phyloP scores from a whole-genome alignment of 768 basidiomycete genomes.

The Lactarius evosmus region DNA sequence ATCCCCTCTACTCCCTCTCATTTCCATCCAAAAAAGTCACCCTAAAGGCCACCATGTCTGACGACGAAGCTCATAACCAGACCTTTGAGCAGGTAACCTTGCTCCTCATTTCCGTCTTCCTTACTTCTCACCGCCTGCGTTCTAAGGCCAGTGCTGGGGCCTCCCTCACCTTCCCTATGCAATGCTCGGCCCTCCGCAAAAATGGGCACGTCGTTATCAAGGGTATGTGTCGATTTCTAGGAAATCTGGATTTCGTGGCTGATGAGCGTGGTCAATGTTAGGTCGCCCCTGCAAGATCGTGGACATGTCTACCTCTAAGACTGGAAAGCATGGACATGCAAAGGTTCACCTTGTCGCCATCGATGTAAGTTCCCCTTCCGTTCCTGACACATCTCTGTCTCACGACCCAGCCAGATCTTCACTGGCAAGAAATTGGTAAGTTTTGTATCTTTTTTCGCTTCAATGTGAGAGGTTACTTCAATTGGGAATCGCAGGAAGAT shows the following conservation, averaged over 20 bases:
- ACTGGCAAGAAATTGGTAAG: conserved; percentile 93
- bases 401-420: conserved; percentile 71
- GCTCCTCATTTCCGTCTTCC: background rate
- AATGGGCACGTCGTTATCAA: conserved; percentile 96
- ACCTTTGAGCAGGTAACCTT: conserved; percentile 71
- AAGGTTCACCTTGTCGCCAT: conserved; percentile 97
- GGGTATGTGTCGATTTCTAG: conserved; percentile 4
- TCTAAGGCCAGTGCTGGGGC: conserved; percentile 67
- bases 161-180: conserved; percentile 79
- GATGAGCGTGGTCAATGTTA: conserved; percentile 3
- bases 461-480: conserved; percentile 18
- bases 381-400: conserved; percentile 22
- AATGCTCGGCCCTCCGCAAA: conserved; percentile 95
- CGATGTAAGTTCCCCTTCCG: conserved; percentile 62
- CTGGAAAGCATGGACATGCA: conserved; percentile 99
- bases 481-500: conserved; percentile 62
- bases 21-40: conserved; percentile 29
- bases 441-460: conserved; percentile 25
- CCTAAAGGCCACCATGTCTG: conserved; percentile 55
- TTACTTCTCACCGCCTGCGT: conserved; percentile 26
- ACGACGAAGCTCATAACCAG: conserved; percentile 87
- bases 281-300: conserved; percentile 31
- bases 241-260: background rate
- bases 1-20: conserved; percentile 32
- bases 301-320: conserved; percentile 40